Conservation (phyloP, 1,139 yeast species). For the Hyphopichia pseudoburtonii region DNA sequence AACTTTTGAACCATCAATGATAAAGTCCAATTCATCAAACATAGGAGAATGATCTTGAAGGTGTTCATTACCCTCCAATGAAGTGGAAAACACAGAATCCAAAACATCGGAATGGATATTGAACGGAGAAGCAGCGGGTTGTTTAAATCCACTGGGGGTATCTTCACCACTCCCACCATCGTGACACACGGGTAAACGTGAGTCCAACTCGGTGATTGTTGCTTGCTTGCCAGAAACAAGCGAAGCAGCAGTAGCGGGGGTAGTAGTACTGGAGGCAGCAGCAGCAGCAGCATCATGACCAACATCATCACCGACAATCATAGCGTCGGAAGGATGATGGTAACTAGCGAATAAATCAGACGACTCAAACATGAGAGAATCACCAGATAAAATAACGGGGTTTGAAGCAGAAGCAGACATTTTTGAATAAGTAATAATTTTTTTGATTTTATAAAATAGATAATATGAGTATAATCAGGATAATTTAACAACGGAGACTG, state of each 20-base stretch:
- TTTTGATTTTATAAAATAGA: too few species aligned
- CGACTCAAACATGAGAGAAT: constrained; percentile 30
- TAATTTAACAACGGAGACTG: too few species aligned
- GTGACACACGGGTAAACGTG: constrained; percentile 17
- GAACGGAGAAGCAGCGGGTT: constrained; percentile 36
- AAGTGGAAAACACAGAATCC: constrained; percentile 59
- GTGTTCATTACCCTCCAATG: constrained; percentile 38
- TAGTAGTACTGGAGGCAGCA: neutral
- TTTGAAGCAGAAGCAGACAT: constrained; percentile 28
- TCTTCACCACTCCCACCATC: constrained; percentile 10
- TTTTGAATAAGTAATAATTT: constrained; percentile 5
- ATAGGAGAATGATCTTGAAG: constrained; percentile 58
- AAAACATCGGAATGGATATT: constrained; percentile 59
- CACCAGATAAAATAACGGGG: constrained; percentile 28
- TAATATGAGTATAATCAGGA: too few species aligned
- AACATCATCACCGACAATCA: constrained; percentile 4
- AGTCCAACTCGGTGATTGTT: constrained; percentile 15
- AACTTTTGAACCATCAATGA: constrained; percentile 45
- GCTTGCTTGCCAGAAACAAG: constrained; percentile 1
- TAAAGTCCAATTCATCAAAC: constrained; percentile 58
- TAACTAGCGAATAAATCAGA: constrained; percentile 17
- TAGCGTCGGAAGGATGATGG: constrained; percentile 8
- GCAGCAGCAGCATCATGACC: neutral
- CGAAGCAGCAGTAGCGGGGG: neutral
- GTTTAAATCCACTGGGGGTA: constrained; percentile 7